Percentiles rank a stretch among this genome's conserved stretches.
phyloP scores from a whole-genome alignment of 371 early-diverging fungal genomes.

The Saksenaea vasiformis region DNA sequence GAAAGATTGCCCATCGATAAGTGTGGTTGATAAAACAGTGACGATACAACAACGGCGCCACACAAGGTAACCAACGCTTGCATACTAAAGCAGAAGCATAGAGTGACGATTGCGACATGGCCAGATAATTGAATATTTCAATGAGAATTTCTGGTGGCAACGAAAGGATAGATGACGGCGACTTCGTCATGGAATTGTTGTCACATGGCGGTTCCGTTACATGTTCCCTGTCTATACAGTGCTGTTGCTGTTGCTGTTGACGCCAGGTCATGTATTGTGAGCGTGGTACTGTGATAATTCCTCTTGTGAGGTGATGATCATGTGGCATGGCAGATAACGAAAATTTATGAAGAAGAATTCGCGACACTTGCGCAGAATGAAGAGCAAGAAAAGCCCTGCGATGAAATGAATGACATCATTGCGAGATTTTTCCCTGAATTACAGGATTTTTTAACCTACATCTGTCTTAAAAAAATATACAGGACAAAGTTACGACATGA shows the following conservation, averaged over 20 bases:
- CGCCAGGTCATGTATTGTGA: constrained; percentile 12
- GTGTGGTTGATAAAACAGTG: constrained; percentile 53
- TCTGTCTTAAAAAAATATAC: too few species aligned
- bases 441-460: too few species aligned
- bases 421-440: too few species aligned
- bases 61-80: constrained; percentile 58
- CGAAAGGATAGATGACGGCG: constrained; percentile 8
- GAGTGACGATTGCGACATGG: constrained; percentile 37
- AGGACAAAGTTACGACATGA: too few species aligned
- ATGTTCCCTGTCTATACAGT: background rate
- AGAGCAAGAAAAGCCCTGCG: too few species aligned
- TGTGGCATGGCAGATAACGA: background rate
- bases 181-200: background rate
- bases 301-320: background rate
- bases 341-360: too few species aligned
- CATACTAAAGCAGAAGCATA: constrained; percentile 49
- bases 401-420: too few species aligned
- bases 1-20: constrained; percentile 63
- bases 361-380: too few species aligned
- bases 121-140: constrained; percentile 43
- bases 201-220: background rate
- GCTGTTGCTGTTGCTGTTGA: constrained; percentile 1
- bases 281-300: constrained; percentile 10
- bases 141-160: constrained; percentile 53
- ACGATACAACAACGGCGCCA: constrained; percentile 53